Percentiles rank a stretch among this genome's conserved stretches.
phyloP scores from a whole-genome alignment of 495 filamentous ascomycete species.

The Melanomma pulvis-pyrius region DNA sequence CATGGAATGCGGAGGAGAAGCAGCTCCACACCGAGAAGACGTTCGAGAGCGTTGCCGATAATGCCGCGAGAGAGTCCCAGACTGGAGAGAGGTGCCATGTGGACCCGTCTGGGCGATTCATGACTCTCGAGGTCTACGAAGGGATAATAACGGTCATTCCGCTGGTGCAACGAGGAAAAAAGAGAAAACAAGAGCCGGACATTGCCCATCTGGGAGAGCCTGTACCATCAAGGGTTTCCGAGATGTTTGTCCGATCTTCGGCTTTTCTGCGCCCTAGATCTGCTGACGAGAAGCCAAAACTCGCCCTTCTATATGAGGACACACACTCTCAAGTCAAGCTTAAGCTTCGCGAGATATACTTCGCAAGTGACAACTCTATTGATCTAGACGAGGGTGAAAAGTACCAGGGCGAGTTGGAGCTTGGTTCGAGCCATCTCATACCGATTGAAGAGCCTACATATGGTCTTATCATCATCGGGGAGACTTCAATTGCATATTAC shows the following conservation, averaged over 20 bases:
- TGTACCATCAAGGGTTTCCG: conserved; percentile 74
- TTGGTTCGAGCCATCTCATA: conserved; percentile 79
- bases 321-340: conserved; percentile 64
- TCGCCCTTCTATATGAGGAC: conserved; percentile 85
- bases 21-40: conserved; percentile 68
- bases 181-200: conserved; percentile 53
- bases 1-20: conserved; percentile 70
- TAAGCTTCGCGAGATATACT: conserved; percentile 61
- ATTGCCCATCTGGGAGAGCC: conserved; percentile 67
- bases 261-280: conserved; percentile 66
- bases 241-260: conserved; percentile 82
- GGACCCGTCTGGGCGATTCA: conserved; percentile 77
- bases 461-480: conserved; percentile 75
- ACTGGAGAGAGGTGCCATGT: conserved; percentile 75
- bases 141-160: conserved; percentile 79
- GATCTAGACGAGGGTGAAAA: conserved; percentile 56
- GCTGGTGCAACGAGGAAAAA: conserved; percentile 64
- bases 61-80: conserved; percentile 75
- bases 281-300: conserved; percentile 62
- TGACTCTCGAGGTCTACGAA: conserved; percentile 87
- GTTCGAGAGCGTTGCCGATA: conserved; percentile 75
- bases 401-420: conserved; percentile 64
- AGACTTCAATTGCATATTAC: conserved; percentile 81
- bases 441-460: conserved; percentile 68
- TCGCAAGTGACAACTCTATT: conserved; percentile 48